These are phyloP conservation scores for Buxus sempervirens DNA, from an alignment of 164 flowering plant species.

Conservation along the genomic window DNA sequence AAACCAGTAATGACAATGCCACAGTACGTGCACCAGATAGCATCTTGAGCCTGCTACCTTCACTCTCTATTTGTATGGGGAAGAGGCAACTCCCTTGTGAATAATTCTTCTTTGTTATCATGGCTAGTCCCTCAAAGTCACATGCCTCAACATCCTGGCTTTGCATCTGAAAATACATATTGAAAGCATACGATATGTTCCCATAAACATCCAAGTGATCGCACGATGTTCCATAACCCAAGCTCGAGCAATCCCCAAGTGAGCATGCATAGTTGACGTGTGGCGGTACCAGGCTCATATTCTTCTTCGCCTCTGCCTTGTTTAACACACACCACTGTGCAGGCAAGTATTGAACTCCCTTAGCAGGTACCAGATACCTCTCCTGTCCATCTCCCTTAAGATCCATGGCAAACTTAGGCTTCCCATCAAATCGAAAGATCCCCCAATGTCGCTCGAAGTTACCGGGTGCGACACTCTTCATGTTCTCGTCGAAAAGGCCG, in stretches of 20 bases:
- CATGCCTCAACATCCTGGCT: constrained; percentile 65
- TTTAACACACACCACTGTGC: constrained; percentile 64
- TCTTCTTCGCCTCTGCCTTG: constrained; percentile 19
- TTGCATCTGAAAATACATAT: constrained; percentile 69
- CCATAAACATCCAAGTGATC: constrained; percentile 38
- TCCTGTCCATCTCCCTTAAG: constrained; percentile 57
- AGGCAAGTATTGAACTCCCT: constrained; percentile 55
- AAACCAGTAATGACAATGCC: background rate
- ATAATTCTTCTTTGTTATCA: constrained; percentile 36
- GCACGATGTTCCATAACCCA: constrained; percentile 67
- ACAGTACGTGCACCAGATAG: background rate
- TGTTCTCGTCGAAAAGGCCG: constrained; percentile 74
- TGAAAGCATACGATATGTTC: constrained; percentile 80
- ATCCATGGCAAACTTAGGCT: constrained; percentile 75
- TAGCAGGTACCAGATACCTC: constrained; percentile 44
- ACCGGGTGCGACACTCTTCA: constrained; percentile 79
- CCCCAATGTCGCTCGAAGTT: constrained; percentile 96
- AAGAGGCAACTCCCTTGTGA: constrained; percentile 52
- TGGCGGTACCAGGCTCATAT: constrained; percentile 19
- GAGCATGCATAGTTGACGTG: constrained; percentile 68
- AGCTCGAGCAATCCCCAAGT: constrained; percentile 59
- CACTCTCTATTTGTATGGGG: constrained; percentile 56
- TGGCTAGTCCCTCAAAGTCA: constrained; percentile 64
- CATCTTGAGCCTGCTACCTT: constrained; percentile 16
- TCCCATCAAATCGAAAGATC: constrained; percentile 72